Percentiles rank a stretch among this genome's conserved stretches.
These are phyloP conservation scores for Aspergillus alliaceus DNA, from an alignment of 2,329 filamentous ascomycete species.

Conservation along the genomic window DNA sequence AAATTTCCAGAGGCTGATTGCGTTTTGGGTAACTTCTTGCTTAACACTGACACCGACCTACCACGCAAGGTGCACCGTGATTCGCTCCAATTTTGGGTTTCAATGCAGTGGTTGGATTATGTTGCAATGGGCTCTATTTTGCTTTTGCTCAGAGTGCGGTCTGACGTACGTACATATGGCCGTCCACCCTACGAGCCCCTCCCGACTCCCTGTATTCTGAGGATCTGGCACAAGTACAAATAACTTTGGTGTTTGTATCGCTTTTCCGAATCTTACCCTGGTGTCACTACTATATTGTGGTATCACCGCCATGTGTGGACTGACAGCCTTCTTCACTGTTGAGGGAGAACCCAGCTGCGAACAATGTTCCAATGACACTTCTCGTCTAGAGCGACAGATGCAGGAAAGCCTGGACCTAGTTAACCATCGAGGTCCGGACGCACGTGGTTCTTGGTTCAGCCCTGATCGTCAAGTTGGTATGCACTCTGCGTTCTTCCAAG, in stretches of 20 bases:
- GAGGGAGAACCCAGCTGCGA: neutral
- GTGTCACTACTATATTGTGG: neutral
- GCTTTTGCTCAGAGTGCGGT: too few species aligned
- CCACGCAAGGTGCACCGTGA: too few species aligned
- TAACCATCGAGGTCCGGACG: constrained; percentile 49
- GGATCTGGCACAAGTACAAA: too few species aligned
- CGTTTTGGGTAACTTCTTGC: too few species aligned
- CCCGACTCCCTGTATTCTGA: neutral
- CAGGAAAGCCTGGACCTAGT: constrained; percentile 39
- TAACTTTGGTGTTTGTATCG: too few species aligned
- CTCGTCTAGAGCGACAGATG: constrained; percentile 13
- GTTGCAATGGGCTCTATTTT: too few species aligned
- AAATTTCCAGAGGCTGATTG: too few species aligned
- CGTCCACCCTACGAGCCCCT: neutral
- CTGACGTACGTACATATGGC: neutral
- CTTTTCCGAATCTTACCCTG: neutral
- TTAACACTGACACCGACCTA: too few species aligned
- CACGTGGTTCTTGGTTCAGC: constrained; percentile 48
- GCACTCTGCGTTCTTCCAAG: neutral
- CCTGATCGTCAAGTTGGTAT: constrained; percentile 44
- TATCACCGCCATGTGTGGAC: constrained; percentile 8
- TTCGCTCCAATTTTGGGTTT: too few species aligned
- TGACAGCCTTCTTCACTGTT: constrained; percentile 12
- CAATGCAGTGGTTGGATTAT: too few species aligned
- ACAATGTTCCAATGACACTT: neutral